Percentiles rank a stretch among this genome's conserved stretches.
Evolutionary conservation across 345 rosid species (phyloP).

Genomic region (Sisymbrium irio): DNA sequence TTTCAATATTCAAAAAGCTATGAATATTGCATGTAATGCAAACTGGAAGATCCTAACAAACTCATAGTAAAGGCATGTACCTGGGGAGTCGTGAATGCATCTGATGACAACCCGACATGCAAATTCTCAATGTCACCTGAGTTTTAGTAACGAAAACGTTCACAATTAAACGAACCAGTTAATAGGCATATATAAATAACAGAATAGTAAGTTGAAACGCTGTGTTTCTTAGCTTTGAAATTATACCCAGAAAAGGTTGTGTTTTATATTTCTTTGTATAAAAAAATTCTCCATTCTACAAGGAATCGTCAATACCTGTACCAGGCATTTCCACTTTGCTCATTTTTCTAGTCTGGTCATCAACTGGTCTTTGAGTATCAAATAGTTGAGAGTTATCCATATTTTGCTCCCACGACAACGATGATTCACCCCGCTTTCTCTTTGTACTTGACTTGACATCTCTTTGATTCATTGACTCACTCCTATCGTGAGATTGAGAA

Average conservation of each 20-base stretch:
- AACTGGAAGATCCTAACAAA: background rate
- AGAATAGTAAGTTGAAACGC: background rate
- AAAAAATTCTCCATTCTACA: constrained; percentile 35
- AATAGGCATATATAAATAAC: background rate
- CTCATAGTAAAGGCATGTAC: constrained; percentile 29
- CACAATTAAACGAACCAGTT: background rate
- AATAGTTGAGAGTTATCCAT: constrained; percentile 50
- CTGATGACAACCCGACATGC: constrained; percentile 53
- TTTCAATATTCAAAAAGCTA: background rate
- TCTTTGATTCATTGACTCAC: constrained; percentile 48
- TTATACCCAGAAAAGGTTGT: background rate
- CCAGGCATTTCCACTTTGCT: constrained; percentile 60
- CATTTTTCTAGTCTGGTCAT: constrained; percentile 55
- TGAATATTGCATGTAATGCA: background rate
- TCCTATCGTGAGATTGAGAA: constrained; percentile 82
- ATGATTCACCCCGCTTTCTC: constrained; percentile 80
- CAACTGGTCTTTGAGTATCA: constrained; percentile 41
- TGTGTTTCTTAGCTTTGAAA: background rate
- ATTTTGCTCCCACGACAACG: constrained; percentile 48
- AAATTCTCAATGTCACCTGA: constrained; percentile 55
- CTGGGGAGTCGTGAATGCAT: constrained; percentile 49
- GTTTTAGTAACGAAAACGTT: background rate
- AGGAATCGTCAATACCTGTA: constrained; percentile 41
- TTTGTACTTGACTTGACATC: constrained; percentile 58
- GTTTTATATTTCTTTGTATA: background rate